These are phyloP conservation scores for Elasticomyces elasticus DNA, from an alignment of 495 filamentous ascomycete species.

Conservation along the genomic window DNA sequence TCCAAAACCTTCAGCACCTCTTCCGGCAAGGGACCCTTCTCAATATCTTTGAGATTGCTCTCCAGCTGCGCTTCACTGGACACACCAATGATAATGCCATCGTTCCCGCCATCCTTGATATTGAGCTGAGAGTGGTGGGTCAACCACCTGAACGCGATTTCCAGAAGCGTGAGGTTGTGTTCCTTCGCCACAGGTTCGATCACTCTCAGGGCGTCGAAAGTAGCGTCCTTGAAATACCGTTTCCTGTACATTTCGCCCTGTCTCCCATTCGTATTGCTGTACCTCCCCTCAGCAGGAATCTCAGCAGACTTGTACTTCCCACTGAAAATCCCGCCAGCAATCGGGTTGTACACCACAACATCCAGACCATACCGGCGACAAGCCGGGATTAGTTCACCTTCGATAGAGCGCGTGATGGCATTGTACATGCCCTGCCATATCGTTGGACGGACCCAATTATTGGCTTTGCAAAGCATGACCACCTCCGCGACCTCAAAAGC, in stretches of 20 bases:
- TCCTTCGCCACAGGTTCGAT: conserved; percentile 67
- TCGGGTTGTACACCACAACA: conserved; percentile 75
- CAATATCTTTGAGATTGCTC: conserved; percentile 62
- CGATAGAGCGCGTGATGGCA: conserved; percentile 62
- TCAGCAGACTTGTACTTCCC: conserved; percentile 73
- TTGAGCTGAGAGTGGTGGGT: conserved; percentile 73
- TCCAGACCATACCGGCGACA: conserved; percentile 80
- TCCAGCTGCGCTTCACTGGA: conserved; percentile 65
- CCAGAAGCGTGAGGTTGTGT: conserved; percentile 67
- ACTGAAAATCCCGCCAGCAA: conserved; percentile 73
- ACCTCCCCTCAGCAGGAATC: conserved; percentile 60
- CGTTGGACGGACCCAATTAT: conserved; percentile 62
- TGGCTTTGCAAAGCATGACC: conserved; percentile 67
- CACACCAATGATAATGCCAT: conserved; percentile 75
- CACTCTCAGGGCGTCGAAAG: conserved; percentile 60
- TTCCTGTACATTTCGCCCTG: conserved; percentile 59
- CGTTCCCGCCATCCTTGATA: conserved; percentile 54
- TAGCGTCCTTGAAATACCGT: conserved; percentile 71
- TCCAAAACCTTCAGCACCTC: conserved; percentile 74
- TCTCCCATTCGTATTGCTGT: conserved; percentile 42
- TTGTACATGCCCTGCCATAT: conserved; percentile 65
- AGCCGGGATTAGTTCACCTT: conserved; percentile 66
- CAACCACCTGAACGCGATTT: conserved; percentile 73
- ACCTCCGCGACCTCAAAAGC: conserved; percentile 89
- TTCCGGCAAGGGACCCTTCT: conserved; percentile 80